phyloP scores from a whole-genome alignment of 257 asterid species.

The Handroanthus guayacan region DNA sequence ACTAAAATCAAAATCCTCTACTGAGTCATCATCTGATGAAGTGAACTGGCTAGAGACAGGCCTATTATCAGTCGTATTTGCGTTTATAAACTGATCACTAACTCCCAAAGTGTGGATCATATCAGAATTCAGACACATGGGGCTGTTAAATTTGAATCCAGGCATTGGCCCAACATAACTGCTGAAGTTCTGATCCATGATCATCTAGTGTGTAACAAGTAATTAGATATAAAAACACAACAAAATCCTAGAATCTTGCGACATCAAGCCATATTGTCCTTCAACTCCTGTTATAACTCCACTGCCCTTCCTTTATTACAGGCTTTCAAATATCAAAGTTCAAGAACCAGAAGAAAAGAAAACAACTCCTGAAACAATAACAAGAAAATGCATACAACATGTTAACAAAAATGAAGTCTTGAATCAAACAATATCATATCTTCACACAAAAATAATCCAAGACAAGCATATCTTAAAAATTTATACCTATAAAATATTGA shows the following conservation, averaged over 20 bases:
- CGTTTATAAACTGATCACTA: conserved; percentile 36
- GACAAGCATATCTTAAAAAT: background rate
- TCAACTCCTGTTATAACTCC: conserved; percentile 3
- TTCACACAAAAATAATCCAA: background rate
- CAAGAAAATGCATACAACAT: conserved; percentile 29
- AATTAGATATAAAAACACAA: conserved; percentile 28
- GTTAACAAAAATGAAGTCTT: conserved; percentile 15
- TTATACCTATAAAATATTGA: conserved; percentile 1
- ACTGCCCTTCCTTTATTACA: background rate
- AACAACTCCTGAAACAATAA: conserved; percentile 6
- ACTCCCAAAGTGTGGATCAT: conserved; percentile 39
- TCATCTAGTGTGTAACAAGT: conserved; percentile 42
- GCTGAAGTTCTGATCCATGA: conserved; percentile 60
- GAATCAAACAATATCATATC: background rate
- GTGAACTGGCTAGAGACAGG: conserved; percentile 34
- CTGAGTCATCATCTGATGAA: conserved; percentile 41
- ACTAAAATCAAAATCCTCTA: conserved; percentile 71
- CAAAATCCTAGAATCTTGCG: conserved; percentile 20
- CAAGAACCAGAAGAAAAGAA: conserved; percentile 27
- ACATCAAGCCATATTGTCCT: conserved; percentile 10
- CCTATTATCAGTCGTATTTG: conserved; percentile 20
- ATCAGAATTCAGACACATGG: conserved; percentile 38
- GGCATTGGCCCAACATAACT: conserved; percentile 38
- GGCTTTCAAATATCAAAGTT: conserved; percentile 29
- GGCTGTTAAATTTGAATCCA: conserved; percentile 39